Base-by-base conservation (phyloP, 2,329 filamentous ascomycete species). In the Aureobasidium lini region DNA sequence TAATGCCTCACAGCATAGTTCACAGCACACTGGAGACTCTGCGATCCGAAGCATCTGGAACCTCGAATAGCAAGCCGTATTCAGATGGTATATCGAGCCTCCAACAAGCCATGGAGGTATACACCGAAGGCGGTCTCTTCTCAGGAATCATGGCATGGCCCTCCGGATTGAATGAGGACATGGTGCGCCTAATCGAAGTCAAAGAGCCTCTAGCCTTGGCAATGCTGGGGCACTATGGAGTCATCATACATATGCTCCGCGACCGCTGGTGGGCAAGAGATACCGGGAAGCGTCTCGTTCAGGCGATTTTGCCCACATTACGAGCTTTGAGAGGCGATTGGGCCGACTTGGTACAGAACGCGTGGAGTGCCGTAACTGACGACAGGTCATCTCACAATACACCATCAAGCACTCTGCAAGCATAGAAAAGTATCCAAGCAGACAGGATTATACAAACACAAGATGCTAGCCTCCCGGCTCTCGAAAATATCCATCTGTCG, bases 241-340 rank as follows among this genome's bases (percentile, higher is more conserved):
- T 60, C 6, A 39, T 32, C 9, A 23, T 54, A 2, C 57, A 60
- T 9, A 2, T 46, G 16, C 37, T 60, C 1, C 39, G 39, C 1
- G 32, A 47, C 16, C 16, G 40, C 18, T 60, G 57, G 57, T 60
- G 57, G 57, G 57, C 57, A 2, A 43, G 32, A 15, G 23, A 54
- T 34, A n/a, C 47, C 7, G 57, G 57, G 11, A 47, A 53, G 32
- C 29, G 57, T n/a, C 49, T 60, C 1, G 48, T 60, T 8, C 29
- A 10, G 1, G 29, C 39, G 6, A 36, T 59, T 15, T 15, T 59
- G 13, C 54, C 54, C 4, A 34, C 34, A 9, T 23, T 57, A 6
- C n/a, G 8, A 11, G 13, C 31, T 4, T 48, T 23, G 13, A 40
- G 48, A 7, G 16, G 3, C 10, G 36, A 39, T 1, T 47, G 42